phyloP scores from a whole-genome alignment of 257 asterid genomes.

The Forsythia suspensa region DNA sequence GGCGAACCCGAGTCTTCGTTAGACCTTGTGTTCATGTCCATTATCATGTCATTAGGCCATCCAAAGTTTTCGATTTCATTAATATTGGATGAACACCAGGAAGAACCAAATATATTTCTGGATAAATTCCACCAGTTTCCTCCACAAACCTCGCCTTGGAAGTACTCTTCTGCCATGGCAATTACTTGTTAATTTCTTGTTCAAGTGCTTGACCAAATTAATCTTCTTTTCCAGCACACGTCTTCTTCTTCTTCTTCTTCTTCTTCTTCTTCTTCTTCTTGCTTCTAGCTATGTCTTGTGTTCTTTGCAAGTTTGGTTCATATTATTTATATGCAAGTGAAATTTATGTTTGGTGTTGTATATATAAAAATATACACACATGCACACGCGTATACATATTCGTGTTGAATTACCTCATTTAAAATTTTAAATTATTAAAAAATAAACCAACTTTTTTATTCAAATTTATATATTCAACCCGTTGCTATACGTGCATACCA shows the following conservation, averaged over 20 bases:
- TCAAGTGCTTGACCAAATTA: background rate
- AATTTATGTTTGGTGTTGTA: constrained; percentile 16
- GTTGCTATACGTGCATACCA: no score
- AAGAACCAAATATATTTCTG: constrained; percentile 46
- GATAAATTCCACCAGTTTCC: constrained; percentile 73
- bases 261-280: background rate
- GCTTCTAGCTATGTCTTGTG: background rate
- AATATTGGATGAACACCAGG: constrained; percentile 54
- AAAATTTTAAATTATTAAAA: no score
- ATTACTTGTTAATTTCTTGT: background rate
- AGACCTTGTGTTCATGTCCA: constrained; percentile 36
- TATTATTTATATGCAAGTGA: constrained; percentile 33
- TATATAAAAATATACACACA: constrained; percentile 12
- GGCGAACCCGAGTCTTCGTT: constrained; percentile 42
- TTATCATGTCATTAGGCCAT: constrained; percentile 34
- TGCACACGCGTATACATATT: background rate
- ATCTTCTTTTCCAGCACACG: background rate
- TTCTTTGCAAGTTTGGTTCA: constrained; percentile 17
- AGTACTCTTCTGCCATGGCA: constrained; percentile 66
- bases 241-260: background rate
- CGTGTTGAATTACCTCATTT: background rate
- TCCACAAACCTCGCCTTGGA: constrained; percentile 67
- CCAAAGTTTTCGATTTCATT: constrained; percentile 39
- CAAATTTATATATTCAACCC: no score
- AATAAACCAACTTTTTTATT: no score